Evolutionary conservation across 2,329 filamentous ascomycete genomes (phyloP), one percentile per base, ranked within the genome.

Genomic region (Ceratocystis colombiana): DNA sequence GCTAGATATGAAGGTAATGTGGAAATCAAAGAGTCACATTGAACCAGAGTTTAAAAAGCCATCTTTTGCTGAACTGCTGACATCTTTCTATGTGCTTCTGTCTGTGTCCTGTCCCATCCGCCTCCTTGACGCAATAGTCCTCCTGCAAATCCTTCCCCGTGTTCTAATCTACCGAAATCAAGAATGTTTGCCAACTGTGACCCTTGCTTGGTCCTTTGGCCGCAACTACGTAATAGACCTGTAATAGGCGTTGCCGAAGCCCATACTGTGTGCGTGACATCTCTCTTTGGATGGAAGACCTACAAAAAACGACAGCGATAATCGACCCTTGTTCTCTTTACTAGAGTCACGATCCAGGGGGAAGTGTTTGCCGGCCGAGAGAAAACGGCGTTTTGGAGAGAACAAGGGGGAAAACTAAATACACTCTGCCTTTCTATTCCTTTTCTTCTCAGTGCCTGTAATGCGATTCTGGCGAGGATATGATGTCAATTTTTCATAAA

Each of bases 11-110:
- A 25, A 25, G n/a, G 48, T 25, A 10, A 28, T 28, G 15, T 25
- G 15, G 48, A 53, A 53, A 53, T 53, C 48, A 53, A 25, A 53
- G 48, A 53, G 48, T 53, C 48, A 53, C 48, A 59, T 37, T 33
- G 55, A 59, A n/a, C 55, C 55, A 37, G 28, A 33, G 25, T 59
- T 59, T 37, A 37, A 59, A 37, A 37, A 48, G 46, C 20, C 48
- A 10, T 8, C 25, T 25, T 53, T 53, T 53, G 48, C 15, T 28
- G 48, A 22, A 15, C 7, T 53, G 48, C 48, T 22, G 8, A 4
- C 20, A 22, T 10, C 48, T 53, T 20, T 20, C 6, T n/a, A 22
- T 25, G 7, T 20, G 7, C 48, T 20, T 50, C 22, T 20, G 48
- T 22, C 8, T 50, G 48, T 22, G 48, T 48, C 37, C 37, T 48